Percentiles rank a stretch among this genome's conserved stretches.
Conservation (phyloP, 1,284 basidiomycete genomes). For the Lentinula novae-zelandiae region DNA sequence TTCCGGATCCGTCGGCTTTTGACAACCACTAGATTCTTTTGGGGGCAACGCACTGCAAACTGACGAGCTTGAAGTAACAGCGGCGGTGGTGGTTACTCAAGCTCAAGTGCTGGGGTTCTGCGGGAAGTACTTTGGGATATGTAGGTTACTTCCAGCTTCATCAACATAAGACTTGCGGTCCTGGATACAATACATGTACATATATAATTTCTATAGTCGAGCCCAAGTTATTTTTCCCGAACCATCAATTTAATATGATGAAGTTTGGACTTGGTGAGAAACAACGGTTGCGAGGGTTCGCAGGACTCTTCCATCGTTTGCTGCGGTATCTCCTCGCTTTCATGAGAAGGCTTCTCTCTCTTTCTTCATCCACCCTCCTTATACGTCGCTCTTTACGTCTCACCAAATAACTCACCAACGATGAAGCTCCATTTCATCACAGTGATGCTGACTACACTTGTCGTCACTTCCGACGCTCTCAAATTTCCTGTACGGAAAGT, state of each 20-base stretch:
- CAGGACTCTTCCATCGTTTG: neutral
- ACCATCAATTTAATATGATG: neutral
- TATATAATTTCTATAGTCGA: neutral
- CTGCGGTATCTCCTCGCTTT: neutral
- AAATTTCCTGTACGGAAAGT: conserved; percentile 37
- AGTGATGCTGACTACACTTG: conserved; percentile 26
- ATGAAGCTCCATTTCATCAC: conserved; percentile 31
- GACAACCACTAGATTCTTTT: too few relatives aligned
- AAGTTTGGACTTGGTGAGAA: neutral
- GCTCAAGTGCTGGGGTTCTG: too few relatives aligned
- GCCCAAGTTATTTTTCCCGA: neutral
- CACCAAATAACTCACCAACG: neutral
- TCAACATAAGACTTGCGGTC: too few relatives aligned
- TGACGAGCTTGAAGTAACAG: too few relatives aligned
- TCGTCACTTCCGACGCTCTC: conserved; percentile 32
- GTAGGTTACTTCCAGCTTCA: too few relatives aligned
- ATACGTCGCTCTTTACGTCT: conserved; percentile 13
- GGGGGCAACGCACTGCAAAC: too few relatives aligned
- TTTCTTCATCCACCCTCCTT: conserved; percentile 4
- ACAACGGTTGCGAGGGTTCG: neutral
- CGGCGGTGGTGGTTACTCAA: too few relatives aligned
- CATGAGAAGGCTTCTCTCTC: neutral
- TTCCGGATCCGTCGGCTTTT: too few relatives aligned
- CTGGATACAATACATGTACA: neutral
- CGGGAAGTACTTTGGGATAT: too few relatives aligned